phyloP scores from a whole-genome alignment of 176 grass and related monocot species.

The maize (Zea mays) region DNA sequence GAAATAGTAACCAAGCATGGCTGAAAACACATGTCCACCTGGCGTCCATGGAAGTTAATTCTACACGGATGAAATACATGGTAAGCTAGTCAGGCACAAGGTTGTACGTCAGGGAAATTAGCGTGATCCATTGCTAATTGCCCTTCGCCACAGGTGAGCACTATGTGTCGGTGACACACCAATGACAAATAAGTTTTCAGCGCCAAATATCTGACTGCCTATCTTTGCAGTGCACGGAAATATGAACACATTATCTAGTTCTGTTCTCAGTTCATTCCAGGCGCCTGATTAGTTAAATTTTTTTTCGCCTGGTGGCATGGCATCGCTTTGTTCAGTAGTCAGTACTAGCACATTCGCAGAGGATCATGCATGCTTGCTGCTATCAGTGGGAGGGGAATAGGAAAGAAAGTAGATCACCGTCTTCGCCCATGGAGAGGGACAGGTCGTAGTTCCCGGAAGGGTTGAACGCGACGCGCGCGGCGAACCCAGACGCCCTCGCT shows the following conservation, averaged over 20 bases:
- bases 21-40: neutral
- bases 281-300: neutral
- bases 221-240: neutral
- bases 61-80: too few species aligned
- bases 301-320: neutral
- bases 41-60: neutral
- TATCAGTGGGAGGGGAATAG: neutral
- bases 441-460: constrained; percentile 85
- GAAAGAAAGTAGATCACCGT: constrained; percentile 17
- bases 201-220: too few species aligned
- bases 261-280: neutral
- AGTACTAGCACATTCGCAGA: neutral
- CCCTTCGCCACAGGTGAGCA: too few species aligned
- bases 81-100: too few species aligned
- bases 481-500: neutral
- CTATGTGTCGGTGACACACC: too few species aligned
- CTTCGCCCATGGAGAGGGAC: constrained; percentile 56
- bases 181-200: too few species aligned
- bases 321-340: neutral
- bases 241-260: neutral
- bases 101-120: too few species aligned
- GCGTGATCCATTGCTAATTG: too few species aligned
- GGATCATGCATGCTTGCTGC: neutral
- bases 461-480: constrained; percentile 67
- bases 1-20: neutral